phyloP scores from a whole-genome alignment of 2,329 filamentous ascomycete species.

The Aspergillus pseudoviridinutans region DNA sequence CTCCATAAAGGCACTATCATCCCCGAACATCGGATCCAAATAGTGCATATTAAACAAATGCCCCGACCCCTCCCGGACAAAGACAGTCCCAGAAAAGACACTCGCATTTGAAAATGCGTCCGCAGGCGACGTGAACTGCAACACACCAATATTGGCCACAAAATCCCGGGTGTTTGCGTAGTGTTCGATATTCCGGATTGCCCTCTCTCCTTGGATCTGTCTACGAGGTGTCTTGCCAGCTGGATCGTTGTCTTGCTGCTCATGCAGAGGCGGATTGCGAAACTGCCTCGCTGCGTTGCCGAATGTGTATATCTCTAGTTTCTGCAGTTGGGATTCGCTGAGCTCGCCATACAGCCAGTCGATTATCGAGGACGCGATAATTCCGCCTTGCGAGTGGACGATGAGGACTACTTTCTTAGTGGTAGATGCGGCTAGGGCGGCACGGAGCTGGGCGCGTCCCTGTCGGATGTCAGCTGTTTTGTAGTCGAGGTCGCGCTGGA shows the following conservation, averaged over 20 bases:
- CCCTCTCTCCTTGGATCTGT: not conserved
- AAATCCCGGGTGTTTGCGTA: slow-evolving; percentile 3
- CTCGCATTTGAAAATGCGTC: not conserved
- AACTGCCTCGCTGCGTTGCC: not conserved
- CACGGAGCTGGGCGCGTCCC: slow-evolving; percentile 1
- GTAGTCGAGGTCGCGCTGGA: slow-evolving; percentile 6
- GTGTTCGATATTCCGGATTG: slow-evolving; percentile 3
- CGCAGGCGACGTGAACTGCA: not conserved
- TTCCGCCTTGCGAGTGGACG: slow-evolving; percentile 3
- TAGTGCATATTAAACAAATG: slow-evolving; percentile 6
- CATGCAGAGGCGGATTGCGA: not conserved
- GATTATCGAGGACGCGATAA: not conserved
- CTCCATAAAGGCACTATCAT: slow-evolving; percentile 1
- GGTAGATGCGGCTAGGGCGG: not conserved
- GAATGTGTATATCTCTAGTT: slow-evolving; percentile 5
- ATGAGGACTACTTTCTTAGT: slow-evolving; percentile 3
- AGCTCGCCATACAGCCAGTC: slow-evolving; percentile 4
- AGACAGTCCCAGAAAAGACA: not conserved
- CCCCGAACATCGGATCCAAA: slow-evolving; percentile 4
- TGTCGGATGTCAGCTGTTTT: slow-evolving; percentile 2
- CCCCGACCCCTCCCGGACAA: not conserved
- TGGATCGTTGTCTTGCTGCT: not conserved
- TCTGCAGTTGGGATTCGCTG: not conserved
- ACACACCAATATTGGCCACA: slow-evolving; percentile 1
- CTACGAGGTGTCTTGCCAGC: not conserved